phyloP scores from a whole-genome alignment of 129 eudicot species.

The Erigeron canadensis region DNA sequence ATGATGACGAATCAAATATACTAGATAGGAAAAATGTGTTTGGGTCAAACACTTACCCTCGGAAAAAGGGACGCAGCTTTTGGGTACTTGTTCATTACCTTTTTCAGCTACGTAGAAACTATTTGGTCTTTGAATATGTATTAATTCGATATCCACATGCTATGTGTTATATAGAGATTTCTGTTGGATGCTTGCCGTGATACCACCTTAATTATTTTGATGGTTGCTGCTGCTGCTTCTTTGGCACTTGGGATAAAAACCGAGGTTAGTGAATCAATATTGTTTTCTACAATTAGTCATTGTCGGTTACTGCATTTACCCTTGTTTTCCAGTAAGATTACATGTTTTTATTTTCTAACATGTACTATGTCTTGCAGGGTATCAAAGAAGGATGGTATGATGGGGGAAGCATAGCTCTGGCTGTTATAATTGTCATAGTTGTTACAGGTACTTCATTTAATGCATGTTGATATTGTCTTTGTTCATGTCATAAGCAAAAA shows the following conservation, averaged over 20 bases:
- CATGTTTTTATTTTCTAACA: not conserved
- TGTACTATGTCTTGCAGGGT: slow-evolving; percentile 47
- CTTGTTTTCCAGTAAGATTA: not conserved
- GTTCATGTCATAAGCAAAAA: not conserved
- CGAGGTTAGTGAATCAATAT: slow-evolving; percentile 55
- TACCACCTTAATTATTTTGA: slow-evolving; percentile 82
- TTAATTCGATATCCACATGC: not conserved
- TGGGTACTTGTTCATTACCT: slow-evolving; percentile 47
- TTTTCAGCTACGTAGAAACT: not conserved
- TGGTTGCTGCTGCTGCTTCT: slow-evolving; percentile 97
- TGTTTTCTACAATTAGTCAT: not conserved
- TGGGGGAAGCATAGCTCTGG: slow-evolving; percentile 94
- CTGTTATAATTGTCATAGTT: slow-evolving; percentile 77
- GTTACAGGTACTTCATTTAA: slow-evolving; percentile 71
- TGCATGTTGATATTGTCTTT: not conserved
- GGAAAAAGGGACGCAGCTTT: slow-evolving; percentile 87
- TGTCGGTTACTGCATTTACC: not conserved
- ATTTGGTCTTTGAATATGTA: not conserved
- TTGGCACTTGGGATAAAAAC: slow-evolving; percentile 90
- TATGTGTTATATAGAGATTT: slow-evolving; percentile 51
- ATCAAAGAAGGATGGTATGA: slow-evolving; percentile 96
- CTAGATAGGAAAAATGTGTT: slow-evolving; percentile 54
- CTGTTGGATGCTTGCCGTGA: slow-evolving; percentile 87
- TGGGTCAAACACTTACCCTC: slow-evolving; percentile 94
- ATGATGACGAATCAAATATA: slow-evolving; percentile 64